These are phyloP conservation scores for Diutina scorzettiae DNA, from an alignment of 1,139 yeast species.

Conservation along the genomic window DNA sequence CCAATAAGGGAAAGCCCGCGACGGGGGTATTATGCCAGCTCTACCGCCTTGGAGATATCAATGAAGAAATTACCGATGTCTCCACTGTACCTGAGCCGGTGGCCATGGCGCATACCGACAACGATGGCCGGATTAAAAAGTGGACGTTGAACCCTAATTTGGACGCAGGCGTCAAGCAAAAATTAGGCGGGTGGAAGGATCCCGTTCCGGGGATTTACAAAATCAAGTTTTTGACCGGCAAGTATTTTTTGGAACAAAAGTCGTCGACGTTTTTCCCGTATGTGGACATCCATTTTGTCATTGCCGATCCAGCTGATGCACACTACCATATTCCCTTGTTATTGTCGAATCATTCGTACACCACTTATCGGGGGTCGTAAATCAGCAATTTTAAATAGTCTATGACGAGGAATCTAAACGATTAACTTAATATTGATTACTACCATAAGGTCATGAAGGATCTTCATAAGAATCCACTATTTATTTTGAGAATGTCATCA, in stretches of 20 bases:
- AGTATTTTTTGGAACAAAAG: constrained; percentile 35
- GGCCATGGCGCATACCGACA: constrained; percentile 57
- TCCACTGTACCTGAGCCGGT: constrained; percentile 24
- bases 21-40: constrained; percentile 42
- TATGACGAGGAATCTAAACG: background rate
- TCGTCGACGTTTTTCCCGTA: constrained; percentile 64
- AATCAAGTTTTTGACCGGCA: constrained; percentile 63
- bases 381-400: background rate
- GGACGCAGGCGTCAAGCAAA: constrained; percentile 10
- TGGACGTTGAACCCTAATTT: constrained; percentile 47
- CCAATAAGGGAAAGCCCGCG: constrained; percentile 78
- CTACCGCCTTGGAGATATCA: constrained; percentile 16
- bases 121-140: constrained; percentile 62
- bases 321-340: constrained; percentile 85
- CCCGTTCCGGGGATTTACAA: constrained; percentile 55
- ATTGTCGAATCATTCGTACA: constrained; percentile 71
- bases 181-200: constrained; percentile 33
- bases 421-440: background rate
- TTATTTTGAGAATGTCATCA: too few species aligned
- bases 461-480: too few species aligned
- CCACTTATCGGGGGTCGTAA: constrained; percentile 77
- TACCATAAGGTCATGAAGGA: too few species aligned
- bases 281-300: constrained; percentile 63
- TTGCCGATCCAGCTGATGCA: constrained; percentile 52
- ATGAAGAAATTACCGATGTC: constrained; percentile 19